Percentiles rank a stretch among this genome's conserved stretches.
phyloP scores from a whole-genome alignment of 73 alveolate species.

The Paramecium sexaurelia region DNA sequence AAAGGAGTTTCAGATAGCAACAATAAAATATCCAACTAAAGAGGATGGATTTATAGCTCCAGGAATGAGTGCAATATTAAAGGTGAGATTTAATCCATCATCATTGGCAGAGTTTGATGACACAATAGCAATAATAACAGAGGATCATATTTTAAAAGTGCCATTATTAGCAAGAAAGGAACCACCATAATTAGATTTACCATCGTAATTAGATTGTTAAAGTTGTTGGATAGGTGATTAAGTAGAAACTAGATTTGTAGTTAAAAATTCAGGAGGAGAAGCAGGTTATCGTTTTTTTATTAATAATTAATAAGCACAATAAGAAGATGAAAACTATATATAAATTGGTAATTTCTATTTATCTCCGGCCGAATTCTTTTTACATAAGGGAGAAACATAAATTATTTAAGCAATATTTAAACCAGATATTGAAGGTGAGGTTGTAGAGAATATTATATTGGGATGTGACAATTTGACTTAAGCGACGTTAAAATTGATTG shows the following conservation, averaged over 20 bases:
- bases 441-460: slow-evolving; percentile 84
- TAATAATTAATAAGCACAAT: slow-evolving; percentile 84
- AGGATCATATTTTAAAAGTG: slow-evolving; percentile 89
- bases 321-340: slow-evolving; percentile 72
- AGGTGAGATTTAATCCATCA: slow-evolving; percentile 89
- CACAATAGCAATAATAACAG: slow-evolving; percentile 85
- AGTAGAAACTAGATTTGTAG: slow-evolving; percentile 88
- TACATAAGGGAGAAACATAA: slow-evolving; percentile 92
- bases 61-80: slow-evolving; percentile 92
- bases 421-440: slow-evolving; percentile 92
- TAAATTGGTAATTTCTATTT: slow-evolving; percentile 90
- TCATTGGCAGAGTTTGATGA: slow-evolving; percentile 95
- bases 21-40: slow-evolving; percentile 85
- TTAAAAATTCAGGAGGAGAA: slow-evolving; percentile 97
- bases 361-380: slow-evolving; percentile 93
- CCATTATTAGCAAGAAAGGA: slow-evolving; percentile 95
- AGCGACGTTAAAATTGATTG: slow-evolving; percentile 80
- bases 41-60: slow-evolving; percentile 91
- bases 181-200: slow-evolving; percentile 92
- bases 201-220: slow-evolving; percentile 90
- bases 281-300: slow-evolving; percentile 95
- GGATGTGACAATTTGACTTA: slow-evolving; percentile 94
- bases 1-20: slow-evolving; percentile 84
- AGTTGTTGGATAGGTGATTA: slow-evolving; percentile 95
- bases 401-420: slow-evolving; percentile 88